Conservation (phyloP, 129 eudicot genomes). For the Flaveria sonorensis region DNA sequence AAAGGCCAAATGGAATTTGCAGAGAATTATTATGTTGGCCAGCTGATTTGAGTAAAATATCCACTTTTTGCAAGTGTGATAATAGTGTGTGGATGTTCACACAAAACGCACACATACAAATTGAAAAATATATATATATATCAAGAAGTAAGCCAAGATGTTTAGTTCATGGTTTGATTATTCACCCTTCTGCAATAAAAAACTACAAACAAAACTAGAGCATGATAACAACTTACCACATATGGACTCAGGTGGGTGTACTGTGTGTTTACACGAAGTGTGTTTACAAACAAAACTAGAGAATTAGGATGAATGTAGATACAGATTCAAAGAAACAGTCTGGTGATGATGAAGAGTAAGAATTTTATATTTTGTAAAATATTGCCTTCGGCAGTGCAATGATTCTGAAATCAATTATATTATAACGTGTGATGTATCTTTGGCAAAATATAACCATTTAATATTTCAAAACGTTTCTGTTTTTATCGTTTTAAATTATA, state of each 20-base stretch:
- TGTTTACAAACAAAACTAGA: background rate
- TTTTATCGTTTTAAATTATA: too few species aligned
- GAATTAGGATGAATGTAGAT: background rate
- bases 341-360: constrained; percentile 2
- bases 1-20: constrained; percentile 8
- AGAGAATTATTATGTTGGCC: background rate
- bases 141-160: too few species aligned
- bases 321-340: background rate
- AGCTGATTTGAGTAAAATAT: background rate
- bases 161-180: too few species aligned
- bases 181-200: background rate
- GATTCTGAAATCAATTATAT: too few species aligned
- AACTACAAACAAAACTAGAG: background rate
- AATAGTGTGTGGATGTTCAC: background rate
- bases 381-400: too few species aligned
- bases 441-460: too few species aligned
- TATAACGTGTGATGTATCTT: too few species aligned
- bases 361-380: background rate
- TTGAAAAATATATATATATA: background rate
- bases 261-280: background rate
- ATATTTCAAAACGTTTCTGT: too few species aligned
- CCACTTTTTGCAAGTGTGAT: too few species aligned
- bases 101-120: background rate
- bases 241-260: background rate
- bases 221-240: constrained; percentile 9